These are phyloP conservation scores for Herpetomonas tarakana DNA, from an alignment of 208 protist genomes.

Conservation along the genomic window DNA sequence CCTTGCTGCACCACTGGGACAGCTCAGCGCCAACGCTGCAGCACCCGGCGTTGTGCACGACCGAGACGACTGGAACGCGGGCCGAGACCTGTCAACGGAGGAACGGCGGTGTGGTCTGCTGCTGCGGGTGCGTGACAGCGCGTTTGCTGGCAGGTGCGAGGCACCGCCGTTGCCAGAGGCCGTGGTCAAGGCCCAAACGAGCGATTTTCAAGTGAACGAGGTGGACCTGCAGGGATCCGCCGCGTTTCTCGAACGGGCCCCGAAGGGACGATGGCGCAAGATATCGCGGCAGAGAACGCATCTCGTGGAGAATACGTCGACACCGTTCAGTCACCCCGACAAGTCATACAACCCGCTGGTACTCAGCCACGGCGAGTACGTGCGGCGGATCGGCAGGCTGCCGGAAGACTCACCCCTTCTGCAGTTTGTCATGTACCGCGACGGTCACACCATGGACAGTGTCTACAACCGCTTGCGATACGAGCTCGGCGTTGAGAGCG, in stretches of 20 bases:
- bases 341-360: conserved; percentile 60
- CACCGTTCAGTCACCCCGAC: conserved; percentile 55
- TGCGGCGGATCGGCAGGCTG: conserved; percentile 44
- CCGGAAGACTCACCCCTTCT: conserved; percentile 48
- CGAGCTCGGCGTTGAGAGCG: conserved; percentile 40
- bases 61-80: conserved; percentile 55
- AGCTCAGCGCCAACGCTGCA: too few species aligned
- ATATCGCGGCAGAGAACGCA: conserved; percentile 56
- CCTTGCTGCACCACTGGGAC: conserved; percentile 12
- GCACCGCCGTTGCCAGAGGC: conserved; percentile 11
- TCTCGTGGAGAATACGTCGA: conserved; percentile 58
- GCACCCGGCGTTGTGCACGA: conserved; percentile 1
- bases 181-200: conserved; percentile 59
- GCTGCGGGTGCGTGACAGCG: conserved; percentile 15
- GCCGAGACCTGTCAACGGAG: conserved; percentile 42
- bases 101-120: conserved; percentile 59
- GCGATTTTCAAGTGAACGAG: conserved; percentile 79
- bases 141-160: neutral
- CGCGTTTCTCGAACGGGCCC: conserved; percentile 41
- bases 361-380: conserved; percentile 79
- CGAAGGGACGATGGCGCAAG: conserved; percentile 77
- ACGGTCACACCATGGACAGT: conserved; percentile 39
- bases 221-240: conserved; percentile 27
- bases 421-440: conserved; percentile 74
- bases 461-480: conserved; percentile 74